phyloP scores from a whole-genome alignment of 2,329 filamentous ascomycete species.

The Fusarium verrucosum region DNA sequence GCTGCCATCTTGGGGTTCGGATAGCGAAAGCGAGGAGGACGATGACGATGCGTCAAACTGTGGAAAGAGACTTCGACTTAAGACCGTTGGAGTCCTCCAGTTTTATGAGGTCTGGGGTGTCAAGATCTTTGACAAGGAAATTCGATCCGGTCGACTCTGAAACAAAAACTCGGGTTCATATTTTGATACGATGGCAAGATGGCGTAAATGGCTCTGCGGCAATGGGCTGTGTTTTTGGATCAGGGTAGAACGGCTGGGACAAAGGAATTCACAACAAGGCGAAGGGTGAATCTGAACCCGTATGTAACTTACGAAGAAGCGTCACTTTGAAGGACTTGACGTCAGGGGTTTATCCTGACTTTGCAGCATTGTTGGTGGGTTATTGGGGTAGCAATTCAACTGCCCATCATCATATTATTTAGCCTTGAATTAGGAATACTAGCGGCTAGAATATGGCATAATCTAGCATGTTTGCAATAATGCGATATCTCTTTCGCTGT shows the following conservation, averaged over 20 bases:
- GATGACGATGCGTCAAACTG: constrained; percentile 46
- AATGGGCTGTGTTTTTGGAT: constrained; percentile 8
- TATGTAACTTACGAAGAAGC: constrained; percentile 6
- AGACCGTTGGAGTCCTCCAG: constrained; percentile 50
- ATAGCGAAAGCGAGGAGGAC: constrained; percentile 49
- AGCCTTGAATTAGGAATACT: neutral
- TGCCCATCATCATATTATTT: neutral
- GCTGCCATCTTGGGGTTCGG: constrained; percentile 46
- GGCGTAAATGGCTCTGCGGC: constrained; percentile 16
- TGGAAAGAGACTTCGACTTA: constrained; percentile 49
- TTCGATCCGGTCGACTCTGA: constrained; percentile 52
- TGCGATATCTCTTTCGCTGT: neutral
- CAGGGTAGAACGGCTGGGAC: constrained; percentile 7
- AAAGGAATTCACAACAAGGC: neutral
- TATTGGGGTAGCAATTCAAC: neutral
- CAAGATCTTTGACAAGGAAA: constrained; percentile 67
- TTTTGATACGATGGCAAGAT: neutral
- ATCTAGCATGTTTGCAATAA: neutral
- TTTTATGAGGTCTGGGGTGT: constrained; percentile 58
- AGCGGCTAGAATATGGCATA: neutral
- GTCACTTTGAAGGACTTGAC: constrained; percentile 3
- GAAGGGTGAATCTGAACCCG: neutral
- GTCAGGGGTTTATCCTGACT: neutral
- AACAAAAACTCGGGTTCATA: neutral
- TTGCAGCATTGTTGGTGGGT: neutral